Evolutionary conservation across 768 basidiomycete genomes (phyloP), one percentile per base, ranked within the genome.

Genomic region (Tephrocybe rancida): DNA sequence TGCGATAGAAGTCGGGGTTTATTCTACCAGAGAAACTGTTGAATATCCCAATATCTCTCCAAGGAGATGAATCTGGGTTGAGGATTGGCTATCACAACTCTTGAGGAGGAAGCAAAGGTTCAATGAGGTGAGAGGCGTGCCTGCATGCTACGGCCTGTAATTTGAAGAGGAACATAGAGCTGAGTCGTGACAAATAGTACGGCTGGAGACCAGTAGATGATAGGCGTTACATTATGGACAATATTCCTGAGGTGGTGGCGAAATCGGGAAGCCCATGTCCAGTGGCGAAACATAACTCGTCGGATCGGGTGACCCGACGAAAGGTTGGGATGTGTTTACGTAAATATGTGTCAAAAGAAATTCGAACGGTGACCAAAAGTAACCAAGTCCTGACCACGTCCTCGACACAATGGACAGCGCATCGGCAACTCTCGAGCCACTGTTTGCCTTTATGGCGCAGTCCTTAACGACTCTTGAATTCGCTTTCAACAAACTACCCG

Each of bases 131-230:
- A 26, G 4, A 16, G 42, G 34, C 73, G 51, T 57, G 87, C 88
- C 85, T 88, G 86, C 88, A 90, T 90, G 61, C 87, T 89, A 43
- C 81, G 71, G 4, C 87, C 88, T 8, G 71, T 74, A 11, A 89
- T 74, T 3, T 73, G 69, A 54, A 83, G 81, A 21, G 87, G 41
- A 26, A 80, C 73, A 61, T 75, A 84, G 59, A 77, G 74, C 53
- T 82, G 77, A 46, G 80, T 69, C 0, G 75, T 72, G 25, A 85
- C 68, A 41, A 78, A 76, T 7, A 84, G 44, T 0, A 69, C 74
- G 22, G 78, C 67, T 8, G 87, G 87, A 6, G 82, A 66, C 86
- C 87, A 88, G 63, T 82, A 83, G 13, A 87, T 51, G 10, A 73
- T 57, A 10, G 70, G 62, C 50, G 54, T 48, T n/a, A 54, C 19